Evolutionary conservation across 2,329 filamentous ascomycete genomes (phyloP).

Genomic region (Verticillium alfalfae): DNA sequence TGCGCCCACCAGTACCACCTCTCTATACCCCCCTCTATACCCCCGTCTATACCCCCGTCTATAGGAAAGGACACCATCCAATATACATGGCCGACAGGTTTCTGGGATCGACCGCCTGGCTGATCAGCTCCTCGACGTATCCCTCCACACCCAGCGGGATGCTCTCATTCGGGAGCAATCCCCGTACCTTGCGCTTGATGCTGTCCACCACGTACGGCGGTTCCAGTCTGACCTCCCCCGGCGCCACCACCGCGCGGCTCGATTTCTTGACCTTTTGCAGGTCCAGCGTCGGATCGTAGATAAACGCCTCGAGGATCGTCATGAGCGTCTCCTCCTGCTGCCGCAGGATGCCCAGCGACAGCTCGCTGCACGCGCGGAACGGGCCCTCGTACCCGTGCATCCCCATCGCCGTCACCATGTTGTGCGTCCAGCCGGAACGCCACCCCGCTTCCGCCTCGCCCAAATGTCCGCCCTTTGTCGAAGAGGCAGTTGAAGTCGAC

Average conservation of each 20-base stretch:
- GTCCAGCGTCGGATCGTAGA: slow-evolving; percentile 95
- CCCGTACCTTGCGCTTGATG: slow-evolving; percentile 80
- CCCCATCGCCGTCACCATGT: slow-evolving; percentile 97
- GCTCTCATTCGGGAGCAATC: slow-evolving; percentile 77
- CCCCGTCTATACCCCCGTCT: neutral
- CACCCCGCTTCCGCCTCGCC: slow-evolving; percentile 93
- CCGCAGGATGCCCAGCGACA: slow-evolving; percentile 76
- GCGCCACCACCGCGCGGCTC: slow-evolving; percentile 31
- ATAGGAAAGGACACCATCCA: slow-evolving; percentile 71
- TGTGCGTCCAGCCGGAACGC: slow-evolving; percentile 94
- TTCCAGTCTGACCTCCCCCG: slow-evolving; percentile 41
- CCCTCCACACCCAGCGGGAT: slow-evolving; percentile 93
- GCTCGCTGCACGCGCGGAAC: slow-evolving; percentile 84
- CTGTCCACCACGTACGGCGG: slow-evolving; percentile 78
- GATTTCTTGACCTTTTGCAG: slow-evolving; percentile 69
- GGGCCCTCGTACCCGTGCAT: slow-evolving; percentile 91
- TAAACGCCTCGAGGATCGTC: slow-evolving; percentile 94
- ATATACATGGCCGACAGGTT: slow-evolving; percentile 95
- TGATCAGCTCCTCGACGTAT: slow-evolving; percentile 92
- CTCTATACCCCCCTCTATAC: neutral
- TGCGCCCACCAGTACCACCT: neutral
- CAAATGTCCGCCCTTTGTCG: slow-evolving; percentile 93
- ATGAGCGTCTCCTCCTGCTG: slow-evolving; percentile 95
- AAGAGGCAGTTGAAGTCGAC: slow-evolving; percentile 99
- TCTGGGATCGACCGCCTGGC: slow-evolving; percentile 72